Evolutionary conservation across 1,284 basidiomycete species (phyloP).

Genomic region (Irpex sp.): DNA sequence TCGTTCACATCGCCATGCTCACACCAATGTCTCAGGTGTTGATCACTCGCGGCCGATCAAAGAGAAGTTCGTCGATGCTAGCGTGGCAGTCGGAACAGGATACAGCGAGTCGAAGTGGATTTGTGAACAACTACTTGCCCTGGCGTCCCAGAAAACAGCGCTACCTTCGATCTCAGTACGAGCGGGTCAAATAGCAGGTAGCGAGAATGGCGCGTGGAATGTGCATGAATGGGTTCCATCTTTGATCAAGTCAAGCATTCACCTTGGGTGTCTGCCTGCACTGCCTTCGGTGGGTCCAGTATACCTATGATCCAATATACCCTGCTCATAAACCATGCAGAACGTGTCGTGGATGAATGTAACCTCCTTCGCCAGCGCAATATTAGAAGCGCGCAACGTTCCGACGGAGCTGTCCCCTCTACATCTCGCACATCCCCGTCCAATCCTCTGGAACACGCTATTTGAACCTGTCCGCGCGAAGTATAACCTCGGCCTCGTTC

Average conservation of each 20-base stretch:
- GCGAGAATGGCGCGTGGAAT: slow-evolving; percentile 34
- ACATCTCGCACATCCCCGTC: slow-evolving; percentile 15
- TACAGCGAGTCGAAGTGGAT: slow-evolving; percentile 36
- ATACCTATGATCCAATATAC: no score
- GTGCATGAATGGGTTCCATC: slow-evolving; percentile 24
- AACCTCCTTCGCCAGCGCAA: slow-evolving; percentile 13
- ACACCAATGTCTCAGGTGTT: neutral
- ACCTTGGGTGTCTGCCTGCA: slow-evolving; percentile 21
- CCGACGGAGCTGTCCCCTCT: slow-evolving; percentile 1
- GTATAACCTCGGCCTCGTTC: slow-evolving; percentile 21
- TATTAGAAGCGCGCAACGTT: slow-evolving; percentile 16
- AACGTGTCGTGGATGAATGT: slow-evolving; percentile 18
- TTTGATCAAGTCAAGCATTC: slow-evolving; percentile 18
- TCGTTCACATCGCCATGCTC: neutral
- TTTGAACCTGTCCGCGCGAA: slow-evolving; percentile 14
- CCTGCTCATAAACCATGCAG: slow-evolving; percentile 8
- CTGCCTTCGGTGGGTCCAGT: slow-evolving; percentile 1
- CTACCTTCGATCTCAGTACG: slow-evolving; percentile 28
- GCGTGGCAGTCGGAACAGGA: slow-evolving; percentile 24
- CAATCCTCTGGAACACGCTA: slow-evolving; percentile 8
- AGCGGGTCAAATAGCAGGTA: slow-evolving; percentile 35
- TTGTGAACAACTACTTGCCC: slow-evolving; percentile 24
- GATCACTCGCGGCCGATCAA: neutral
- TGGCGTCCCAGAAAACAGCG: slow-evolving; percentile 12
- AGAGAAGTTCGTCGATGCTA: slow-evolving; percentile 9